These are phyloP conservation scores for Paxillus rubicundulus DNA, from an alignment of 768 basidiomycete species.

Conservation along the genomic window DNA sequence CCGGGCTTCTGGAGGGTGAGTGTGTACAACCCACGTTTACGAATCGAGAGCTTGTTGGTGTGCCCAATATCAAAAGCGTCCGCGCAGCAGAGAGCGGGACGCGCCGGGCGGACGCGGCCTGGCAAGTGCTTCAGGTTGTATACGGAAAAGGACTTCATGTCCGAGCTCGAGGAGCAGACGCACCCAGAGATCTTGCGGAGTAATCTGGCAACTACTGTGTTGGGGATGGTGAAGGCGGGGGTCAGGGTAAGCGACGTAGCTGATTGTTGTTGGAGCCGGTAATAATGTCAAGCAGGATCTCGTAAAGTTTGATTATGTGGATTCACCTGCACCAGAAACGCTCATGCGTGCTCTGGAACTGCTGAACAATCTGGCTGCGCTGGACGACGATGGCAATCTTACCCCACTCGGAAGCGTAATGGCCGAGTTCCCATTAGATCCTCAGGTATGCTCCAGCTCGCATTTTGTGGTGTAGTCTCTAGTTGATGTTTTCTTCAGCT, in stretches of 20 bases:
- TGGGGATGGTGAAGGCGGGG: slow-evolving; percentile 92
- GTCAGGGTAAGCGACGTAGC: slow-evolving; percentile 55
- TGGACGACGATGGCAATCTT: slow-evolving; percentile 92
- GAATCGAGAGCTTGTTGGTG: slow-evolving; percentile 95
- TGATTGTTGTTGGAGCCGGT: not conserved
- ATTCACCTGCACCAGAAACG: slow-evolving; percentile 93
- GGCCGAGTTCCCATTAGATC: slow-evolving; percentile 99
- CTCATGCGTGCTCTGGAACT: slow-evolving; percentile 95
- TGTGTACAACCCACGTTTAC: slow-evolving; percentile 95
- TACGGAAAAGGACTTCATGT: slow-evolving; percentile 96
- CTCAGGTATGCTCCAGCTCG: slow-evolving; percentile 58
- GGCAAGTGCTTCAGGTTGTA: slow-evolving; percentile 98
- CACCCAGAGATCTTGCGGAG: slow-evolving; percentile 93
- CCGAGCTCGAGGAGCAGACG: slow-evolving; percentile 94
- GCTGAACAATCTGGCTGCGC: slow-evolving; percentile 85
- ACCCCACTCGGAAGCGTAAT: slow-evolving; percentile 86
- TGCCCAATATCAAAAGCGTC: slow-evolving; percentile 96
- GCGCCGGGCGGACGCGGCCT: slow-evolving; percentile 92
- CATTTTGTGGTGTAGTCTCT: not conserved
- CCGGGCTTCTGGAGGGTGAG: slow-evolving; percentile 98
- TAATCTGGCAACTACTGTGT: slow-evolving; percentile 89
- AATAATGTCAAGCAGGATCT: slow-evolving; percentile 52
- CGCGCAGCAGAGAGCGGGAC: slow-evolving; percentile 93
- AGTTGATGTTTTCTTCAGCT: slow-evolving; percentile 38
- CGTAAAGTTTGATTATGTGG: slow-evolving; percentile 84